Evolutionary conservation across 768 basidiomycete species (phyloP).

Genomic region (Phylloporus scabripes): DNA sequence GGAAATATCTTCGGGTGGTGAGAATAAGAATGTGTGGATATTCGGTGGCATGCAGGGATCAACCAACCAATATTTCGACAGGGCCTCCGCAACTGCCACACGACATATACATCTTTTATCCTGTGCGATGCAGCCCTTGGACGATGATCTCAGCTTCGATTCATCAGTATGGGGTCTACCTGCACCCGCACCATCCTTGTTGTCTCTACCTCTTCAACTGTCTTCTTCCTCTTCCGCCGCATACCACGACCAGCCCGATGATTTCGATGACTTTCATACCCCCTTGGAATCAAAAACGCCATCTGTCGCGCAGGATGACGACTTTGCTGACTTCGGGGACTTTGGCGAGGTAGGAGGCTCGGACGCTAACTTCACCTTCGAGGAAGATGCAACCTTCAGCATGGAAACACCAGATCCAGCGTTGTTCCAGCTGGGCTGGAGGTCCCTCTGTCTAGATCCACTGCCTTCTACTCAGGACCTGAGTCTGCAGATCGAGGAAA

Average conservation of each 20-base stretch:
- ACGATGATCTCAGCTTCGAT: constrained; percentile 68
- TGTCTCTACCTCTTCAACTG: constrained; percentile 20
- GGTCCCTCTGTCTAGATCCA: constrained; percentile 59
- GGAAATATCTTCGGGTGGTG: constrained; percentile 44
- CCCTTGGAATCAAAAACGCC: constrained; percentile 41
- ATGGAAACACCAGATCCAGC: constrained; percentile 28
- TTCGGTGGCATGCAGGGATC: constrained; percentile 13
- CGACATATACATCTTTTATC: constrained; percentile 7
- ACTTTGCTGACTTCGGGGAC: constrained; percentile 85
- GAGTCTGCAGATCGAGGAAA: constrained; percentile 55
- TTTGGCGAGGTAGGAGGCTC: constrained; percentile 61
- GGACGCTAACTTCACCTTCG: constrained; percentile 35
- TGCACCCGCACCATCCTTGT: constrained; percentile 31
- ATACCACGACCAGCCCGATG: constrained; percentile 41
- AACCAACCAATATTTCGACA: background rate
- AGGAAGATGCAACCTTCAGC: constrained; percentile 22
- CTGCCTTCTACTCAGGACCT: constrained; percentile 54
- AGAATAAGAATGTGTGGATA: constrained; percentile 55
- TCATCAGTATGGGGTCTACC: constrained; percentile 67
- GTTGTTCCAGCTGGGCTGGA: constrained; percentile 47
- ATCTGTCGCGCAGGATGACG: constrained; percentile 50
- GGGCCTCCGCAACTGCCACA: background rate
- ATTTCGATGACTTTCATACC: constrained; percentile 49
- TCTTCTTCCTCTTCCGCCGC: constrained; percentile 24
- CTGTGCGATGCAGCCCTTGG: constrained; percentile 39